A percentile compares a stretch with the other conserved stretches of the same genome.
These are phyloP conservation scores for Rubia yunnanensis DNA, from an alignment of 257 asterid genomes.

Conservation along the genomic window DNA sequence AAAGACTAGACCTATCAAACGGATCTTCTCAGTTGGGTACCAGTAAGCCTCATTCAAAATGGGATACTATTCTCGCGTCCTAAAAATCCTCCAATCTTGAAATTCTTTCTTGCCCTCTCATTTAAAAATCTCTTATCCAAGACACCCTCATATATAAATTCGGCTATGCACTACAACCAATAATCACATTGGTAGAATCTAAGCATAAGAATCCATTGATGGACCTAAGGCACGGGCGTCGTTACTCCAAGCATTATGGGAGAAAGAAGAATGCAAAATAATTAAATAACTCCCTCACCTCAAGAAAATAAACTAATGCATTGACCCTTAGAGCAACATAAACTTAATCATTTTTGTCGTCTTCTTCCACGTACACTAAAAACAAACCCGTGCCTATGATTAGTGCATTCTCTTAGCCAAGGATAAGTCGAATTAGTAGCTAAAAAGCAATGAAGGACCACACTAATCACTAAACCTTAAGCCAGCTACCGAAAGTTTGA, in stretches of 20 bases:
- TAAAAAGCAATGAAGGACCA: background rate
- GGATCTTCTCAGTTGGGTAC: no score
- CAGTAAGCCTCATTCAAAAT: no score
- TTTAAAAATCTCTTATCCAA: background rate
- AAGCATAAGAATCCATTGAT: conserved; percentile 1
- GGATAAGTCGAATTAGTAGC: background rate
- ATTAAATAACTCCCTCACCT: background rate
- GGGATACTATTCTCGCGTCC: no score
- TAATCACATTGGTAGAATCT: background rate
- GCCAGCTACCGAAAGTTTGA: background rate
- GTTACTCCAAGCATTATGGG: background rate
- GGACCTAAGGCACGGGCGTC: conserved; percentile 1
- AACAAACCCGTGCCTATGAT: background rate
- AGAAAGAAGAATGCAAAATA: background rate
- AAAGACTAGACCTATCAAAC: no score
- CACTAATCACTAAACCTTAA: background rate
- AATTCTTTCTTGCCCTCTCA: background rate
- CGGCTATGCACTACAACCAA: no score
- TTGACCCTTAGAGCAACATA: background rate
- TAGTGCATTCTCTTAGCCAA: background rate
- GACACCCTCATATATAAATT: background rate
- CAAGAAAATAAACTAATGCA: background rate
- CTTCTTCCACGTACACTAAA: background rate
- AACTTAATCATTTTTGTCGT: background rate
- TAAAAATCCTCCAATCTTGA: no score